These are phyloP conservation scores for Mollisiaceae sp. DNA, from an alignment of 2,329 filamentous ascomycete genomes.

Conservation along the genomic window DNA sequence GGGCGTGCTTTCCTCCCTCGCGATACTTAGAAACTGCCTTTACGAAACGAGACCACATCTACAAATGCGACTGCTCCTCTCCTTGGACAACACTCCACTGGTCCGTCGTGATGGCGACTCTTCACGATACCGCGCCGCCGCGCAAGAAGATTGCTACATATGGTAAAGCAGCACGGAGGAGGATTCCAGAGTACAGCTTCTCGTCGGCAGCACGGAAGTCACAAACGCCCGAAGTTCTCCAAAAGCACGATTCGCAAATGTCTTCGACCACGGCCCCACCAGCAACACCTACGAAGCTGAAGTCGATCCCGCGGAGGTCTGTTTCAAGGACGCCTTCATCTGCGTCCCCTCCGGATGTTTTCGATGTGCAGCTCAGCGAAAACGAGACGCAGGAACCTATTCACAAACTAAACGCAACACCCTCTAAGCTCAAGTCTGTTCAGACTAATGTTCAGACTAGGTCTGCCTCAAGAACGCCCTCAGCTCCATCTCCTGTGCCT, in stretches of 20 bases:
- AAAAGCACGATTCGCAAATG: neutral
- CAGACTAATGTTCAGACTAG: neutral
- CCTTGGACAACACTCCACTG: constrained; percentile 5
- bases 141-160: constrained; percentile 43
- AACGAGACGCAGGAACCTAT: constrained; percentile 21
- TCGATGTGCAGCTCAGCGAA: constrained; percentile 30
- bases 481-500: neutral
- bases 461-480: neutral
- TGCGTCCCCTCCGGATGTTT: constrained; percentile 13
- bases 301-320: constrained; percentile 12
- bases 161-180: constrained; percentile 40
- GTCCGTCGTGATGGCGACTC: constrained; percentile 37
- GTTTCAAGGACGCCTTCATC: constrained; percentile 18
- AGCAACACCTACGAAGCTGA: constrained; percentile 23
- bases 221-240: constrained; percentile 27
- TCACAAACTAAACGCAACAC: neutral
- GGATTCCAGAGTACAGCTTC: constrained; percentile 39
- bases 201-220: constrained; percentile 30
- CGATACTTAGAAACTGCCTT: neutral
- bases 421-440: neutral
- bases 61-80: constrained; percentile 1
- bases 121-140: constrained; percentile 31
- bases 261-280: constrained; percentile 15
- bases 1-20: neutral
- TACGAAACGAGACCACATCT: neutral